Evolutionary conservation across 176 grass and related monocot species (phyloP).

Genomic region (Microstegium vimineum): DNA sequence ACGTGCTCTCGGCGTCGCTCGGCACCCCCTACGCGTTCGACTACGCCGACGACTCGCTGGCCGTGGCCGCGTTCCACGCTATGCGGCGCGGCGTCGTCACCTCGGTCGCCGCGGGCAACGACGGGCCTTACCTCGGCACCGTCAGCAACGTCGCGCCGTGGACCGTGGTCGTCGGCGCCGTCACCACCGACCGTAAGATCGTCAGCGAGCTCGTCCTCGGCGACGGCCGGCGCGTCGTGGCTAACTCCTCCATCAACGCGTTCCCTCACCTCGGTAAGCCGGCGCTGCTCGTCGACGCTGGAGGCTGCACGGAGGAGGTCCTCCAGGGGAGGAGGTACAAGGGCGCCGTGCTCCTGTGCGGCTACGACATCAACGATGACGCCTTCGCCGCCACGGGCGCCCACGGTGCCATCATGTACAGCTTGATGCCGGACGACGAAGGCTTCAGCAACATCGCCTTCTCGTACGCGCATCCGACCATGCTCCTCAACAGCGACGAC

Average conservation of each 20-base stretch:
- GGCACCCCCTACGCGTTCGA: accelerated
- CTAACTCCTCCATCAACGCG: neutral
- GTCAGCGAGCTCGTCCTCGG: constrained; percentile 13
- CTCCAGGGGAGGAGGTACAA: neutral
- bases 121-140: accelerated
- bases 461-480: neutral
- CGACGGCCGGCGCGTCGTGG: neutral
- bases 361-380: accelerated
- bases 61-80: constrained; percentile 39
- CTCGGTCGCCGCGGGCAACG: constrained; percentile 21
- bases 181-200: neutral
- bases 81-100: constrained; percentile 1
- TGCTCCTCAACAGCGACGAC: accelerated
- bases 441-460: neutral
- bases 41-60: neutral
- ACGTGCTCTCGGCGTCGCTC: constrained; percentile 30
- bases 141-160: constrained; percentile 41
- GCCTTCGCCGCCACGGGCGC: neutral
- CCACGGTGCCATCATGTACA: neutral
- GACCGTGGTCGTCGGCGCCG: neutral
- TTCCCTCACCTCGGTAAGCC: neutral
- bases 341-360: constrained; percentile 15
- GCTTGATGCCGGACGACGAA: accelerated
- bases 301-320: neutral
- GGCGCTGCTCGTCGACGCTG: constrained; percentile 14